phyloP scores from a whole-genome alignment of 345 rosid genomes.

The Boechera retrofracta region DNA sequence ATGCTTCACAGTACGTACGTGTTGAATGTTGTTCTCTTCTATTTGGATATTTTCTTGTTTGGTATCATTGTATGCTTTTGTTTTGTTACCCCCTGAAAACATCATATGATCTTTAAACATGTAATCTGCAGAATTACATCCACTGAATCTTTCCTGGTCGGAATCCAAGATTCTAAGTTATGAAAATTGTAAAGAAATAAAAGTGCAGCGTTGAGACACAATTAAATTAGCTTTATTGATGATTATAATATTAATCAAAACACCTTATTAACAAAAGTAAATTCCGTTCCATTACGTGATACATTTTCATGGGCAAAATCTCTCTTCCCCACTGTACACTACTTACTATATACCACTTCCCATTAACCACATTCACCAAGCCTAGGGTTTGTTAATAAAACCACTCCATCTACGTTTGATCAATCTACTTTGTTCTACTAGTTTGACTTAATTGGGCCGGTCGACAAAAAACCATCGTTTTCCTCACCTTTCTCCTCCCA shows the following conservation, averaged over 20 bases:
- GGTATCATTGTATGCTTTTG: neutral
- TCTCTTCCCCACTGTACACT: constrained; percentile 46
- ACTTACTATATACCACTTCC: constrained; percentile 37
- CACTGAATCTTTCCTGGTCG: neutral
- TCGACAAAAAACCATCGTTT: constrained; percentile 51
- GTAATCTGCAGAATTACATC: neutral
- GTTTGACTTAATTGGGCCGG: constrained; percentile 40
- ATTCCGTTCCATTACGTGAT: constrained; percentile 19
- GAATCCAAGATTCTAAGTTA: neutral
- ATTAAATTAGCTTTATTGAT: constrained; percentile 31
- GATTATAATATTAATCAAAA: constrained; percentile 1
- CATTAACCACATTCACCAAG: constrained; percentile 28
- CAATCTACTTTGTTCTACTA: constrained; percentile 39
- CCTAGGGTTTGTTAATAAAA: constrained; percentile 35
- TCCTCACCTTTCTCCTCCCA: constrained; percentile 40
- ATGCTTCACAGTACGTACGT: neutral
- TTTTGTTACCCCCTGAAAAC: neutral
- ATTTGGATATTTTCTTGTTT: constrained; percentile 14
- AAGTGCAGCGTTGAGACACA: neutral
- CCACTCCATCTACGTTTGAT: constrained; percentile 35
- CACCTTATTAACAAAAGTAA: constrained; percentile 31
- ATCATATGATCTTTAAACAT: neutral
- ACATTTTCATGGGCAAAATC: constrained; percentile 40
- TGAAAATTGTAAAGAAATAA: neutral
- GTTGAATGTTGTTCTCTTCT: constrained; percentile 19